Evolutionary conservation across 75 land plant species (phyloP).

Genomic region (Cunninghamia lanceolata): DNA sequence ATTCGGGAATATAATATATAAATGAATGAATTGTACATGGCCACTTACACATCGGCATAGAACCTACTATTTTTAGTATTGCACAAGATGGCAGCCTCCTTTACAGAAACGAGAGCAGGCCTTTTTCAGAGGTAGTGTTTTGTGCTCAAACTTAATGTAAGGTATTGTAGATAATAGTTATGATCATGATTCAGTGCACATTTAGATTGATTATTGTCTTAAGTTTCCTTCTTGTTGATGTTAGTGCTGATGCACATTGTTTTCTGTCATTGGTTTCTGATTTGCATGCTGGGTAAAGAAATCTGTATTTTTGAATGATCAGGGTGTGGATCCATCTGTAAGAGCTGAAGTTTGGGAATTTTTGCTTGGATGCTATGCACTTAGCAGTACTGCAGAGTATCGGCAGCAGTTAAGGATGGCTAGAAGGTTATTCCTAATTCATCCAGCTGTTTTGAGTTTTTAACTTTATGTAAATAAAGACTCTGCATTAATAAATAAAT

Average conservation of each 20-base stretch:
- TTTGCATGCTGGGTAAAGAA: slow-evolving; percentile 5
- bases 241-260: neutral
- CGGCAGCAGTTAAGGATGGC: slow-evolving; percentile 60
- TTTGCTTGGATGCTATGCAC: slow-evolving; percentile 80
- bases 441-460: neutral
- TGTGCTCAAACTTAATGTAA: neutral
- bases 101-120: neutral
- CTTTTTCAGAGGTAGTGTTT: neutral
- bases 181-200: neutral
- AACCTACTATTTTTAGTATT: neutral
- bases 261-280: neutral
- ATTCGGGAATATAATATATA: too few relatives aligned
- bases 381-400: slow-evolving; percentile 63
- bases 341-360: slow-evolving; percentile 94
- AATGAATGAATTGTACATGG: neutral
- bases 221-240: neutral
- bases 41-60: neutral
- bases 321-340: slow-evolving; percentile 94
- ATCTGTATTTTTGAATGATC: slow-evolving; percentile 6
- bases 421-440: slow-evolving; percentile 47
- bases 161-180: neutral
- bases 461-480: neutral
- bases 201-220: neutral
- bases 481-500: neutral
- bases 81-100: neutral